phyloP scores from a whole-genome alignment of 257 asterid species.

The Nyctanthes arbortristis region DNA sequence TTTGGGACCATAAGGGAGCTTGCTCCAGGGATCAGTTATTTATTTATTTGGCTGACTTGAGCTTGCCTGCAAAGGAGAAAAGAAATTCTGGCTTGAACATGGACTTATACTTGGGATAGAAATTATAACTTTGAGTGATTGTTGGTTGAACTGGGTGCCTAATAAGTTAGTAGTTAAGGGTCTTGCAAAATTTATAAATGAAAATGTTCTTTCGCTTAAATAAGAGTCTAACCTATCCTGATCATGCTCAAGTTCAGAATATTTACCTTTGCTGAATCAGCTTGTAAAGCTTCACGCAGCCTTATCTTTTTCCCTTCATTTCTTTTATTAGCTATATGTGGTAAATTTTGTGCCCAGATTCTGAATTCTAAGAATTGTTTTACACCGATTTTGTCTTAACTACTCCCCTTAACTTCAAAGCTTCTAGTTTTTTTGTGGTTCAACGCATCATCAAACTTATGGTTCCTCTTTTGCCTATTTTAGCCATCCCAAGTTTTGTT shows the following conservation, averaged over 20 bases:
- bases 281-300: neutral
- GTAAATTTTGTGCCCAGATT: neutral
- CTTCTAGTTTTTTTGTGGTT: constrained; percentile 1
- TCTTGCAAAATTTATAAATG: no score
- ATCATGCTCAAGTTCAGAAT: neutral
- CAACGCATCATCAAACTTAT: neutral
- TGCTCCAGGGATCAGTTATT: no score
- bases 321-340: neutral
- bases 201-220: no score
- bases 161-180: neutral
- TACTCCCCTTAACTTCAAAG: neutral
- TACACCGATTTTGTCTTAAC: constrained; percentile 4
- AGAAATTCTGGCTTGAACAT: no score
- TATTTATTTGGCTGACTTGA: no score
- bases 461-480: constrained; percentile 6
- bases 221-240: neutral
- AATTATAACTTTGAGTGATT: no score
- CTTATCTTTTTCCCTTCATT: neutral
- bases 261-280: neutral
- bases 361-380: constrained; percentile 2
- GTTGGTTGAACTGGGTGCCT: no score
- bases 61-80: no score
- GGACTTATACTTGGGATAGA: no score
- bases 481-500: neutral
- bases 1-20: neutral